Conservation (phyloP, 2,329 filamentous ascomycete species). For the Catunica adiposa region DNA sequence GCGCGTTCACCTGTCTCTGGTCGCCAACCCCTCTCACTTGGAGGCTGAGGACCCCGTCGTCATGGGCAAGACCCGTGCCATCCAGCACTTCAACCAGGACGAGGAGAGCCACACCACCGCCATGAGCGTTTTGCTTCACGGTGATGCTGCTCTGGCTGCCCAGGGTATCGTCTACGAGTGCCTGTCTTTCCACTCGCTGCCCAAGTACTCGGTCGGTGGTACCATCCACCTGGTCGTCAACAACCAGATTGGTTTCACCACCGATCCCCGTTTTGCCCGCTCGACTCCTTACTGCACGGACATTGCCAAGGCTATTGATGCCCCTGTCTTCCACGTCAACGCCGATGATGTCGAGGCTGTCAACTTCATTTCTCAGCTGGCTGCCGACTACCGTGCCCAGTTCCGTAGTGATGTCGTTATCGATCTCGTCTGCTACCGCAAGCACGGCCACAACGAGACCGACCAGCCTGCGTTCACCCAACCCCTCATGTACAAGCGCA, state of each 20-base stretch:
- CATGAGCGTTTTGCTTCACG: conserved; percentile 91
- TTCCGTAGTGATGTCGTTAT: conserved; percentile 98
- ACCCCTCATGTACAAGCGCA: conserved; percentile 98
- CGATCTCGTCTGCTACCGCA: conserved; percentile 96
- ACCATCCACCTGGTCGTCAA: conserved; percentile 96
- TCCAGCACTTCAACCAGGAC: conserved; percentile 97
- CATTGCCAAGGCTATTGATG: conserved; percentile 97
- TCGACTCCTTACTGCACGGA: conserved; percentile 98
- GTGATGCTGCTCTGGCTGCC: conserved; percentile 89
- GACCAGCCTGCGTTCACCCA: conserved; percentile 99
- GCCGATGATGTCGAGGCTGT: conserved; percentile 96
- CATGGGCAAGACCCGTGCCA: conserved; percentile 89
- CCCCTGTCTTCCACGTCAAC: conserved; percentile 97
- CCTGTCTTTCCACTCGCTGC: conserved; percentile 89
- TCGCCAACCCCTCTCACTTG: conserved; percentile 95
- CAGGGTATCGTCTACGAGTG: conserved; percentile 98
- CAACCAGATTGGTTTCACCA: conserved; percentile 99
- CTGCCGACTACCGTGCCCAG: conserved; percentile 93
- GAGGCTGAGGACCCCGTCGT: conserved; percentile 98
- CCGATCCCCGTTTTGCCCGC: conserved; percentile 88
- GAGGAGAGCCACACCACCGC: conserved; percentile 76
- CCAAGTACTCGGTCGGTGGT: conserved; percentile 90
- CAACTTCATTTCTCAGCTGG: conserved; percentile 94
- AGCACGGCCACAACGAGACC: conserved; percentile 98
- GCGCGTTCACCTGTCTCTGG: conserved; percentile 95